Conservation (phyloP, 331 rosid genomes). For the Quercus phellos region DNA sequence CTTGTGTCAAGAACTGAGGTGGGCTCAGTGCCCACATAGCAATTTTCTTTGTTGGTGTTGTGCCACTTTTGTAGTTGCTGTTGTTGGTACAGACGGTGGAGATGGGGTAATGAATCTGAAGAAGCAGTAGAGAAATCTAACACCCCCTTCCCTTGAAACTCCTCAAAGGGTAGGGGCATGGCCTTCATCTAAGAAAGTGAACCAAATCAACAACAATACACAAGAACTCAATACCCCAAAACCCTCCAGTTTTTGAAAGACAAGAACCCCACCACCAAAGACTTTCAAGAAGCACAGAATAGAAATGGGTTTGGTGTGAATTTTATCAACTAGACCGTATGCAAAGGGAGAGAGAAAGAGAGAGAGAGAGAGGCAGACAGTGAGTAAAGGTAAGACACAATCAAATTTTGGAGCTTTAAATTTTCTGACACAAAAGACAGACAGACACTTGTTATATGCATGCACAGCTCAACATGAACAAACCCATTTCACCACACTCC, state of each 20-base stretch:
- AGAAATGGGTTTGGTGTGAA: conserved; percentile 12
- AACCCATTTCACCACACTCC: conserved; percentile 23
- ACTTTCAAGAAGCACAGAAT: not conserved
- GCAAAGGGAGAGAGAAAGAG: not conserved
- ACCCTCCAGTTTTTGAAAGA: conserved; percentile 51
- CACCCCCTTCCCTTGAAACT: conserved; percentile 75
- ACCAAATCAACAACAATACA: conserved; percentile 24
- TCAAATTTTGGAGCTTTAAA: conserved; percentile 3
- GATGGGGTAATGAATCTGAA: conserved; percentile 45
- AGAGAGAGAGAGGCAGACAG: conserved; percentile 8
- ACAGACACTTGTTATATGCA: conserved; percentile 28
- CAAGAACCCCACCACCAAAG: conserved; percentile 25
- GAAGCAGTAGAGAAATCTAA: conserved; percentile 51
- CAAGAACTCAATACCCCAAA: conserved; percentile 33
- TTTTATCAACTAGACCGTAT: conserved; percentile 16
- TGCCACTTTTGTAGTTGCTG: conserved; percentile 44
- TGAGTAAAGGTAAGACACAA: conserved; percentile 1
- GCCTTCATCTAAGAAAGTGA: conserved; percentile 78
- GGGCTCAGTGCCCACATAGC: conserved; percentile 99
- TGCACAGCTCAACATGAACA: conserved; percentile 33
- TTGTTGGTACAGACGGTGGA: not conserved
- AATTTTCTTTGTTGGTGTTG: conserved; percentile 34
- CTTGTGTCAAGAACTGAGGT: conserved; percentile 73
- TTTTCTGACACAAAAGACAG: conserved; percentile 15
- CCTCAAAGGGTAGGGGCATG: conserved; percentile 88